phyloP scores from a whole-genome alignment of 2,329 filamentous ascomycete genomes.

The Xylaria sp. region DNA sequence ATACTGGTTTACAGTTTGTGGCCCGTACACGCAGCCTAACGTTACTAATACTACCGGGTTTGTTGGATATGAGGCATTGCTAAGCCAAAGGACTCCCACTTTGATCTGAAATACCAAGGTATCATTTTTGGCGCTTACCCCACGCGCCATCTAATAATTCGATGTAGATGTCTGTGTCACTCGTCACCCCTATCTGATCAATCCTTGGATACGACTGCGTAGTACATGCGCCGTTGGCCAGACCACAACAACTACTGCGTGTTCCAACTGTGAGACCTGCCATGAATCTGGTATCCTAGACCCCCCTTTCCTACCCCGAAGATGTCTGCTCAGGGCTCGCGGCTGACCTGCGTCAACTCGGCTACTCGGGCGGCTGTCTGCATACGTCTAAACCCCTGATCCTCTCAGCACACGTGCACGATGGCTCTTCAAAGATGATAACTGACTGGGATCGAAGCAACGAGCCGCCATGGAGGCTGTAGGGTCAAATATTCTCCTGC shows the following conservation, averaged over 20 bases:
- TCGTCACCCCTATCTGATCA: not conserved
- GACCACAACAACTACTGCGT: not conserved
- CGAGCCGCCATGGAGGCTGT: constrained; percentile 16
- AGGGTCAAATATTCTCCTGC: constrained; percentile 30
- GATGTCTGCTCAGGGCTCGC: constrained; percentile 4
- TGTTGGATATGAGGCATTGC: not conserved
- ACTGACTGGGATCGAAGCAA: constrained; percentile 14
- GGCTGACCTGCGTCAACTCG: constrained; percentile 25
- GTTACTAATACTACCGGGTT: not conserved
- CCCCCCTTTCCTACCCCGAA: not conserved
- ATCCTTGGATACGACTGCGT: not conserved
- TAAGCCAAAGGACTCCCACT: not conserved
- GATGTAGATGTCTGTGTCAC: not conserved
- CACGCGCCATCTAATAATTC: not conserved
- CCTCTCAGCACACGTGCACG: constrained; percentile 25
- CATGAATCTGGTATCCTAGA: not conserved
- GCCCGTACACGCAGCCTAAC: too few species aligned
- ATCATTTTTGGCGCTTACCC: not conserved
- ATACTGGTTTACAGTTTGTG: not conserved
- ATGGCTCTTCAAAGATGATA: constrained; percentile 12
- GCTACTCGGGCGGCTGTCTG: constrained; percentile 26
- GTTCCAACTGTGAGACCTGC: not conserved
- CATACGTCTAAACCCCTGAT: constrained; percentile 25
- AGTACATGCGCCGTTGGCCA: not conserved
- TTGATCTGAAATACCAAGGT: not conserved